phyloP scores from a whole-genome alignment of 2,329 filamentous ascomycete genomes.

The Metarhizium rileyi region DNA sequence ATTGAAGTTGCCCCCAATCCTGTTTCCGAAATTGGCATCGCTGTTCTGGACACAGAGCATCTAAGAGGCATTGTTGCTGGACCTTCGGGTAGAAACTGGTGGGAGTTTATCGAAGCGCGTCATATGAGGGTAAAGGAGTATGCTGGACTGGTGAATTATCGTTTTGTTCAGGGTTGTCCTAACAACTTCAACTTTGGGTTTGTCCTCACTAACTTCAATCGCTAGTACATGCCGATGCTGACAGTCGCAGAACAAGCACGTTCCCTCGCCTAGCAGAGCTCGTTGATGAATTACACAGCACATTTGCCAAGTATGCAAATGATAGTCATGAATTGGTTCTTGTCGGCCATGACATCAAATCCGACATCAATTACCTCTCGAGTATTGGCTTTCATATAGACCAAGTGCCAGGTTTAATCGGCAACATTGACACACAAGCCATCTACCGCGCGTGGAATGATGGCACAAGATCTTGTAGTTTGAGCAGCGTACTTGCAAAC shows the following conservation, averaged over 20 bases:
- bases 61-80: slow-evolving; percentile 50
- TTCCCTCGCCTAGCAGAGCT: slow-evolving; percentile 28
- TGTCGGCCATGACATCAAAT: slow-evolving; percentile 63
- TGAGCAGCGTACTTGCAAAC: slow-evolving; percentile 52
- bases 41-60: slow-evolving; percentile 61
- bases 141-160: slow-evolving; percentile 51
- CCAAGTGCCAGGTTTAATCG: slow-evolving; percentile 42
- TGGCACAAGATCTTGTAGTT: slow-evolving; percentile 40
- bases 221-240: slow-evolving; percentile 6
- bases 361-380: slow-evolving; percentile 61
- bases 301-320: slow-evolving; percentile 24
- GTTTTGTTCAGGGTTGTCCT: slow-evolving; percentile 64
- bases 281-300: slow-evolving; percentile 21
- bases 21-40: slow-evolving; percentile 81
- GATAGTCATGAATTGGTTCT: slow-evolving; percentile 51
- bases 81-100: slow-evolving; percentile 55
- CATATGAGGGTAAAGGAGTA: slow-evolving; percentile 74
- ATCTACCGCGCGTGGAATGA: slow-evolving; percentile 57
- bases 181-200: slow-evolving; percentile 68
- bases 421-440: slow-evolving; percentile 61
- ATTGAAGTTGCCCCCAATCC: slow-evolving; percentile 57
- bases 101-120: slow-evolving; percentile 51
- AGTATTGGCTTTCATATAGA: slow-evolving; percentile 53
- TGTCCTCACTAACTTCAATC: slow-evolving; percentile 11
- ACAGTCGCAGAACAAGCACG: slow-evolving; percentile 28